Evolutionary conservation across 1,284 basidiomycete species (phyloP).

Genomic region (Trametes versicolor): DNA sequence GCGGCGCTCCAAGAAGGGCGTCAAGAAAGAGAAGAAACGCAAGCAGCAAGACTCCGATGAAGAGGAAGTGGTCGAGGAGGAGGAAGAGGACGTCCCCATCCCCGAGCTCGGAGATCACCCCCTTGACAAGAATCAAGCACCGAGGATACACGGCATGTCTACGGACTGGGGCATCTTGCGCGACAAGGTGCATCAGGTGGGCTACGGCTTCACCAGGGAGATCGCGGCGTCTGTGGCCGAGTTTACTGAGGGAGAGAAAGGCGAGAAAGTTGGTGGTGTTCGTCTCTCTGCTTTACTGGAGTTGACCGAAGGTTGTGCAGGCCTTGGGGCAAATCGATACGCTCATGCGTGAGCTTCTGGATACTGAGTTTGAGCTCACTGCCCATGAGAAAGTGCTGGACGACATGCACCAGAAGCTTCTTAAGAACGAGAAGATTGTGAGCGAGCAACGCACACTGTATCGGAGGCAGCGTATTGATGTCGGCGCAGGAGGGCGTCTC

Average conservation of each 20-base stretch:
- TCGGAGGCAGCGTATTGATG: slow-evolving; percentile 17
- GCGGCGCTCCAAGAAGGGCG: slow-evolving; percentile 47
- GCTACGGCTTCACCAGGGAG: slow-evolving; percentile 59
- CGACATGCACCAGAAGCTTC: slow-evolving; percentile 63
- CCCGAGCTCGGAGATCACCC: slow-evolving; percentile 67
- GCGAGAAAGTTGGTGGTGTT: slow-evolving; percentile 54
- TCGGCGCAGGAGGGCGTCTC: slow-evolving; percentile 56
- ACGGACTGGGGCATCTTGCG: slow-evolving; percentile 68
- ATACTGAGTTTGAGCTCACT: slow-evolving; percentile 67
- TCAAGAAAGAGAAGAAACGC: slow-evolving; percentile 55
- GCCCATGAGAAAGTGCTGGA: slow-evolving; percentile 64
- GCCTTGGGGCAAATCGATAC: slow-evolving; percentile 65
- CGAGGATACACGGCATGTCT: slow-evolving; percentile 62
- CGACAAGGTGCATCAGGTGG: slow-evolving; percentile 53
- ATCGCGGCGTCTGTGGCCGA: slow-evolving; percentile 72
- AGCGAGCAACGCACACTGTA: slow-evolving; percentile 39
- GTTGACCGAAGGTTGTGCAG: slow-evolving; percentile 47
- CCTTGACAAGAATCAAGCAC: slow-evolving; percentile 57
- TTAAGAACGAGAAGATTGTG: slow-evolving; percentile 66
- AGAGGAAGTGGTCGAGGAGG: slow-evolving; percentile 25
- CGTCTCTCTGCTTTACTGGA: neutral
- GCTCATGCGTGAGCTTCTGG: slow-evolving; percentile 73
- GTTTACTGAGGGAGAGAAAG: slow-evolving; percentile 62
- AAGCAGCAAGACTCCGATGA: slow-evolving; percentile 48
- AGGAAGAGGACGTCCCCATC: slow-evolving; percentile 39